These are phyloP conservation scores for Pseudogymnoascus sp. DNA, from an alignment of 2,329 filamentous ascomycete species.

Conservation along the genomic window DNA sequence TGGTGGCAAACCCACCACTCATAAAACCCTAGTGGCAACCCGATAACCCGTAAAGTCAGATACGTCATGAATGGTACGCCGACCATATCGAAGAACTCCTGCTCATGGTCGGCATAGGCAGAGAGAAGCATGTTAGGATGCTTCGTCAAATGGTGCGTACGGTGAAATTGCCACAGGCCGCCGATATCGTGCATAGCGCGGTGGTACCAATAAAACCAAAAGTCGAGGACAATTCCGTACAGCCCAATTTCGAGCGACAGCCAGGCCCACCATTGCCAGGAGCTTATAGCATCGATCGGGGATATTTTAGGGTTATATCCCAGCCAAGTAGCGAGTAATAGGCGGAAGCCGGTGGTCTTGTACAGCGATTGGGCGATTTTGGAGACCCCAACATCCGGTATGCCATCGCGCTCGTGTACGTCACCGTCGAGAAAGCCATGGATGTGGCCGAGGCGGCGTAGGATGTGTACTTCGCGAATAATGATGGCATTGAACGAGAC, in stretches of 20 bases:
- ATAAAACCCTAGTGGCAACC: slow-evolving; percentile 38
- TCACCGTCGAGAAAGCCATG: slow-evolving; percentile 30
- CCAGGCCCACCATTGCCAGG: not conserved
- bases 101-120: slow-evolving; percentile 28
- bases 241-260: slow-evolving; percentile 28
- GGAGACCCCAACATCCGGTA: slow-evolving; percentile 28
- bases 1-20: slow-evolving; percentile 40
- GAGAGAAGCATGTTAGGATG: slow-evolving; percentile 28
- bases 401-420: slow-evolving; percentile 29
- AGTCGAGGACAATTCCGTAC: slow-evolving; percentile 27
- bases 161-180: slow-evolving; percentile 27
- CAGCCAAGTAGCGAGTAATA: slow-evolving; percentile 23
- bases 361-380: slow-evolving; percentile 23
- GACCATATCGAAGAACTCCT: slow-evolving; percentile 27
- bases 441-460: slow-evolving; percentile 28
- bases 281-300: slow-evolving; percentile 16
- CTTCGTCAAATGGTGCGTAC: slow-evolving; percentile 29
- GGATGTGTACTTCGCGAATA: slow-evolving; percentile 26
- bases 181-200: slow-evolving; percentile 27
- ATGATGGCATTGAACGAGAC: slow-evolving; percentile 27
- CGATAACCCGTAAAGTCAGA: slow-evolving; percentile 18
- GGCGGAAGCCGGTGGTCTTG: slow-evolving; percentile 20
- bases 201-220: slow-evolving; percentile 29
- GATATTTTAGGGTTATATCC: slow-evolving; percentile 21
- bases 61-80: slow-evolving; percentile 27